Percentiles rank a stretch among this genome's conserved stretches.
Conservation (phyloP, 2,329 filamentous ascomycete genomes). For the Fusarium agapanthi region DNA sequence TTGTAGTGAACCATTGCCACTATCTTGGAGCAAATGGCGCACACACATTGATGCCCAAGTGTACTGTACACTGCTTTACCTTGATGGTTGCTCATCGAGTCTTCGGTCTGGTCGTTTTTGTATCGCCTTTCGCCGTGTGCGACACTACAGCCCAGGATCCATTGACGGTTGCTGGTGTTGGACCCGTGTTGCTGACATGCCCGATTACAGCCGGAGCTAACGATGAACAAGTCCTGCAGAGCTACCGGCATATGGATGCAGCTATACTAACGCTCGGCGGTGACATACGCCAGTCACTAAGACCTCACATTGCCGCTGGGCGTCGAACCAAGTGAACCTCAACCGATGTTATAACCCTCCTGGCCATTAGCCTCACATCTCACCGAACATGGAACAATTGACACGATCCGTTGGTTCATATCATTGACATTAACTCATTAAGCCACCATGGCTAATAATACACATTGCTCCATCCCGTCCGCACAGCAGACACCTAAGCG, state of each 20-base stretch:
- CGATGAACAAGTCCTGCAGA: not conserved
- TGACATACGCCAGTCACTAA: too few species aligned
- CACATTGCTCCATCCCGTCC: not conserved
- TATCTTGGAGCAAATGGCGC: not conserved
- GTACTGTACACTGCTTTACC: not conserved
- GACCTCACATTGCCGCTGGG: not conserved
- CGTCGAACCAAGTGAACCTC: fast-evolving
- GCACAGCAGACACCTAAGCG: slow-evolving; percentile 8
- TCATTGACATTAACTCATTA: slow-evolving; percentile 31
- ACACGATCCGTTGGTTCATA: not conserved
- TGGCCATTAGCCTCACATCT: not conserved
- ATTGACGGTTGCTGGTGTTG: not conserved
- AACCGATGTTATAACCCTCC: not conserved
- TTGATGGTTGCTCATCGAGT: not conserved
- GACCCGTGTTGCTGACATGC: not conserved
- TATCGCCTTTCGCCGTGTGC: not conserved
- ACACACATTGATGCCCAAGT: not conserved
- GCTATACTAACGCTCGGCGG: not conserved
- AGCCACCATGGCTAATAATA: slow-evolving; percentile 15
- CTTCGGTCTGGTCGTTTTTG: not conserved
- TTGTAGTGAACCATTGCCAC: not conserved
- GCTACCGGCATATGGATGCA: not conserved
- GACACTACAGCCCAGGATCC: not conserved
- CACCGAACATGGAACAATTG: not conserved
- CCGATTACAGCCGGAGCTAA: not conserved